Evolutionary conservation across 1,284 basidiomycete species (phyloP), one percentile per base, ranked within the genome.

Genomic region (Flammula alnicola): DNA sequence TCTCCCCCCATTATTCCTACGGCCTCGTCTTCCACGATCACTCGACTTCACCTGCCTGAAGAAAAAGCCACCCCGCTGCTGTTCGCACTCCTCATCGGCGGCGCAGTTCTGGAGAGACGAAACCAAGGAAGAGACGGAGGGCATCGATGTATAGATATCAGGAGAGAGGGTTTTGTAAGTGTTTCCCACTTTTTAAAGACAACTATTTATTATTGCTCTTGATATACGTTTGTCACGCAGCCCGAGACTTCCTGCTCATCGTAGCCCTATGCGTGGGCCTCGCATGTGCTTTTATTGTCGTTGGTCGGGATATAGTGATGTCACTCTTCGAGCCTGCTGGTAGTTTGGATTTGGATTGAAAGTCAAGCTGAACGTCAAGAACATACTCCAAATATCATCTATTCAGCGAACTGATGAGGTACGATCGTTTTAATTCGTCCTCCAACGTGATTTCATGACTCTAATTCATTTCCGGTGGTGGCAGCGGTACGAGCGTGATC

Each of bases 231-330:
- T n/a, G n/a, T n/a, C n/a, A n/a, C n/a, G n/a, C 30, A 61, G 60
- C 56, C 27, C 56, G 60, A 14, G 58, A 61, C 29, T 61, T 61
- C 36, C 32, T 59, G 12, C 51, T 59, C 23, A 48, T 61, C 26
- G 41, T 61, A 6, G 55, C 52, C 2, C 42, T 61, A 6, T 61
- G 60, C 41, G 42, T 59, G 2, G 58, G 60, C 4, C 11, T 58
- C 19, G 58, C 60, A 6, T 58, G 56, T 37, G 58, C 55, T 8
- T 43, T 49, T 17, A 49, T 59, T 17, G 43, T 61, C 16, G 46
- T 58, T 10, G 42, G 51, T 19, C 52, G 58, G 2, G 52, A 58
- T 0, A 48, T 49, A 2, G 26, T 54, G 32, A 47, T 56, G 44
- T 39, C 31, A 4, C 5, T 53, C 11, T 30, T 47, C n/a, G 51